These are phyloP conservation scores for Litsea cubeba DNA, from an alignment of 164 flowering plant genomes.

Conservation along the genomic window DNA sequence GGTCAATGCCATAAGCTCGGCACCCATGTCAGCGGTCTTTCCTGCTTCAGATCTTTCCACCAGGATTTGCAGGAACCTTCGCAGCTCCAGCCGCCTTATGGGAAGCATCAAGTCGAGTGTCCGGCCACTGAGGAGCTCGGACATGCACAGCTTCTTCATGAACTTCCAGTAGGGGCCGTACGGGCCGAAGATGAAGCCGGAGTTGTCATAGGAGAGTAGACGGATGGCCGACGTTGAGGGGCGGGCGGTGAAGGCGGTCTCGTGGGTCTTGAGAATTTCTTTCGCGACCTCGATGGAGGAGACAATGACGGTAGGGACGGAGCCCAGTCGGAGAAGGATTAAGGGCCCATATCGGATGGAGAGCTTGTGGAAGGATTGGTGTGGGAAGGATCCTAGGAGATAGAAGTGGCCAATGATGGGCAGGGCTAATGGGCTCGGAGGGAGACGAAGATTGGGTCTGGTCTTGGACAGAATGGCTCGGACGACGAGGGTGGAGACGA, in stretches of 20 bases:
- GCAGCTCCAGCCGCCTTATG: slow-evolving; percentile 27
- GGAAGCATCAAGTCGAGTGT: slow-evolving; percentile 22
- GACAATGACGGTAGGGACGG: slow-evolving; percentile 35
- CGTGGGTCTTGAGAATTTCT: slow-evolving; percentile 41
- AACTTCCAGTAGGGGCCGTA: slow-evolving; percentile 59
- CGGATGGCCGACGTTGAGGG: slow-evolving; percentile 12
- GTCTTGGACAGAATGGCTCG: neutral
- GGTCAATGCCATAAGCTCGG: slow-evolving; percentile 30
- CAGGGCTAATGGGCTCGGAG: slow-evolving; percentile 31
- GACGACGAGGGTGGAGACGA: neutral
- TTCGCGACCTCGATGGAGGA: slow-evolving; percentile 37
- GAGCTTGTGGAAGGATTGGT: slow-evolving; percentile 33
- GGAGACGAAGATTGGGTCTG: slow-evolving; percentile 4
- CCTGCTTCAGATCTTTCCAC: slow-evolving; percentile 7
- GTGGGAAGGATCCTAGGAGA: slow-evolving; percentile 45
- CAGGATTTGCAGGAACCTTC: slow-evolving; percentile 17
- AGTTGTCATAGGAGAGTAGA: slow-evolving; percentile 32
- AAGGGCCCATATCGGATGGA: slow-evolving; percentile 39
- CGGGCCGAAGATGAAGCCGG: slow-evolving; percentile 38
- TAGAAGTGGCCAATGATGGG: slow-evolving; percentile 52
- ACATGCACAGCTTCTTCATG: slow-evolving; percentile 43
- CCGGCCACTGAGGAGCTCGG: slow-evolving; percentile 32
- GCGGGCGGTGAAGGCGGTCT: slow-evolving; percentile 34
- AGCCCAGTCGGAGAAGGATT: slow-evolving; percentile 41
- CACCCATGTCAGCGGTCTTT: slow-evolving; percentile 28